A percentile compares a stretch with the other conserved stretches of the same genome.
Conservation (phyloP, 495 filamentous ascomycete genomes). For the Penicillium daleae region DNA sequence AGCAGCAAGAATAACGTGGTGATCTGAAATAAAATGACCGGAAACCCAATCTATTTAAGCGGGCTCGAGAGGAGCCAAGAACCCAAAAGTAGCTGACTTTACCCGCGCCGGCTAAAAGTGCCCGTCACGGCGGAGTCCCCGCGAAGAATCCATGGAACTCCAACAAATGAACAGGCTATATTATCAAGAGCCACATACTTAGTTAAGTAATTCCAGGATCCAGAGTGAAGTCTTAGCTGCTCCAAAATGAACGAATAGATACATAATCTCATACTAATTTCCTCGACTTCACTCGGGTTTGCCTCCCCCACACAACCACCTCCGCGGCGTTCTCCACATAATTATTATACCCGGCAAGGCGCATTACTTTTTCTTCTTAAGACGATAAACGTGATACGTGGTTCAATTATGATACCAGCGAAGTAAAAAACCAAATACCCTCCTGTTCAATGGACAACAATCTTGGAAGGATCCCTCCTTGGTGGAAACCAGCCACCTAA, state of each 20-base stretch:
- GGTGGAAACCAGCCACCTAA: slow-evolving; percentile 12
- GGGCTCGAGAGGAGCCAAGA: neutral
- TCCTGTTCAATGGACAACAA: neutral
- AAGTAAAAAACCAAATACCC: too few species aligned
- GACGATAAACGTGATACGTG: neutral
- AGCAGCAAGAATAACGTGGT: neutral
- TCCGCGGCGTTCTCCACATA: neutral
- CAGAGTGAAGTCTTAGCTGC: too few species aligned
- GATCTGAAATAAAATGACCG: neutral
- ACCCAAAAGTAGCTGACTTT: neutral
- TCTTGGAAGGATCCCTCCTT: too few species aligned
- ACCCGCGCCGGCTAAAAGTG: slow-evolving; percentile 3
- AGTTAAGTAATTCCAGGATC: too few species aligned
- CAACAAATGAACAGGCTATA: neutral
- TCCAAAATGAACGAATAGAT: too few species aligned
- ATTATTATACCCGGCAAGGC: too few species aligned
- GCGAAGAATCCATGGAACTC: neutral
- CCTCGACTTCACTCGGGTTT: too few species aligned
- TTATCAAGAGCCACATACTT: too few species aligned
- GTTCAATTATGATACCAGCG: neutral
- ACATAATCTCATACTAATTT: too few species aligned
- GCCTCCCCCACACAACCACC: too few species aligned
- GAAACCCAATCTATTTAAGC: neutral
- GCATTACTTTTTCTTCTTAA: too few species aligned
- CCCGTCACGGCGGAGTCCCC: neutral